Evolutionary conservation across 2,329 filamentous ascomycete genomes (phyloP), one percentile per base, ranked within the genome.

Genomic region (Lithohypha guttulata): DNA sequence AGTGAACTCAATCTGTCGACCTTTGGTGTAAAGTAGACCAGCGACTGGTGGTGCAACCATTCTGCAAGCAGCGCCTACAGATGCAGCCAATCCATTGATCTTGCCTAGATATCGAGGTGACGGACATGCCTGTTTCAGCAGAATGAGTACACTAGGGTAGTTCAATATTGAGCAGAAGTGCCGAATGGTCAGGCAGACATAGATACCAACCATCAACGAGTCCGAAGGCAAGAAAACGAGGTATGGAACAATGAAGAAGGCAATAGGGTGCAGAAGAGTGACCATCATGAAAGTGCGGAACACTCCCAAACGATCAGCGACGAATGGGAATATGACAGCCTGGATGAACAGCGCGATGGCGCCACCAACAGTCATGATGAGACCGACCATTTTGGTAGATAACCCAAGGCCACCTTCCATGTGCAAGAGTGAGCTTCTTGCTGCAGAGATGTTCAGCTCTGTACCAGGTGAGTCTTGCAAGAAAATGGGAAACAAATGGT

Each of bases 401-500:
- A 81, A 66, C 2, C 79, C 80, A 2, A 84, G 64, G 3, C 80
- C 80, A 31, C 80, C 79, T 0, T 69, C 57, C 7, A 74, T 74
- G 54, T 72, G 69, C 27, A 82, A 64, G 58, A 64, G 49, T 61
- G 69, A 51, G 38, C 46, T 39, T 2, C 56, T 49, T 17, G 53
- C 45, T 14, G 50, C 45, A 1, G 50, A 44, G 17, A 61, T 47
- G 4, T 64, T 56, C 28, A 64, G 59, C 31, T 64, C 55, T 18
- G 60, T 56, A 45, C 61, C 63, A 20, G 73, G 71, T 27, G 77
- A 70, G 52, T 94, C 86, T 58, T 95, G 86, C 36, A 94, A 76
- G 62, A 94, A 95, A 43, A 95, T 94, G 6, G 87, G 87, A 39
- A 94, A 69, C 1, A 95, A 71, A 56, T 93, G 84, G 55, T 95